Conservation (phyloP, 345 rosid species). For the Geranium rotundifolium region DNA sequence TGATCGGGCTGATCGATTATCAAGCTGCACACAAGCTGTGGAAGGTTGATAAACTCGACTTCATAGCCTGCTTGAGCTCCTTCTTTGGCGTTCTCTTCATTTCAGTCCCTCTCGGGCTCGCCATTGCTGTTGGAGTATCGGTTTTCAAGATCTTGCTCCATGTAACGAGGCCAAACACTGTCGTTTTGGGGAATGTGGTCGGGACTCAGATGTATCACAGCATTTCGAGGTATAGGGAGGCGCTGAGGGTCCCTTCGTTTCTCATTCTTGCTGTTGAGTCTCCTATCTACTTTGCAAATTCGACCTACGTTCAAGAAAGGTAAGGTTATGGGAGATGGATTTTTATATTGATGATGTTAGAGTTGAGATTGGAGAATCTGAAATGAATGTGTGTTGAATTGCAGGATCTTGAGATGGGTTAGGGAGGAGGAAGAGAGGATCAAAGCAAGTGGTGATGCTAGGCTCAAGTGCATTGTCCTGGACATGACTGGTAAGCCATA, state of each 20-base stretch:
- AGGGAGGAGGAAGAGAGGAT: slow-evolving; percentile 80
- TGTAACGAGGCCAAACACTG: too few relatives aligned
- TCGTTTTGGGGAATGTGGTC: too few relatives aligned
- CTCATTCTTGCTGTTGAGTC: too few relatives aligned
- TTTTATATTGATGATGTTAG: neutral
- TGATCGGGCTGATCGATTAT: slow-evolving; percentile 42
- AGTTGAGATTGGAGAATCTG: neutral
- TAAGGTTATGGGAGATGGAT: too few relatives aligned
- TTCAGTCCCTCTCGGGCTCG: slow-evolving; percentile 60
- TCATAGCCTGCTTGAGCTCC: slow-evolving; percentile 70
- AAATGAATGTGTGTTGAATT: neutral
- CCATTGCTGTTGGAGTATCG: slow-evolving; percentile 36
- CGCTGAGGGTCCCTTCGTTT: too few relatives aligned
- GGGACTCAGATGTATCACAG: too few relatives aligned
- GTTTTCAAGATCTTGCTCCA: too few relatives aligned
- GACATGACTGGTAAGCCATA: slow-evolving; percentile 67
- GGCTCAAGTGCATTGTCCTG: slow-evolving; percentile 58
- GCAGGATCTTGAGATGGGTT: slow-evolving; percentile 75
- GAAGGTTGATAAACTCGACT: slow-evolving; percentile 72
- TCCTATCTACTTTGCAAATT: too few relatives aligned
- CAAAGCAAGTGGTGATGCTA: slow-evolving; percentile 28
- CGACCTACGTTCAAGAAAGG: too few relatives aligned
- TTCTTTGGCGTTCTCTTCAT: slow-evolving; percentile 65
- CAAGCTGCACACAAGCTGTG: slow-evolving; percentile 45
- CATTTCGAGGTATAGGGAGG: too few relatives aligned